A percentile compares a stretch with the other conserved stretches of the same genome.
These are phyloP conservation scores for Eimeria maxima DNA, from an alignment of 169 alveolate species.

Conservation along the genomic window DNA sequence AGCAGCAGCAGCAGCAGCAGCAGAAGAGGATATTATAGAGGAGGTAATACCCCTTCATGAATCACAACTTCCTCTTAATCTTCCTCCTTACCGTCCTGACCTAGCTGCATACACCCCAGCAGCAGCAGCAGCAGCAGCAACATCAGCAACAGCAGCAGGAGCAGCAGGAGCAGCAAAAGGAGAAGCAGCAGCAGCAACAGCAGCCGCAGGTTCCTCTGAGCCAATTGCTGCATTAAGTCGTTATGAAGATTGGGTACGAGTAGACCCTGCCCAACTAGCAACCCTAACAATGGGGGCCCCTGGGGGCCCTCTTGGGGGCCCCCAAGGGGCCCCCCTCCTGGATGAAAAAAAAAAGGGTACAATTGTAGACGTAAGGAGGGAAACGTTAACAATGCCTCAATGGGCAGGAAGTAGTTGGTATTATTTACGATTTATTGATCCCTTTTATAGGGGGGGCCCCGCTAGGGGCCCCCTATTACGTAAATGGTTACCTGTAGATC, in stretches of 20 bases:
- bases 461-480: constrained; percentile 74
- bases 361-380: too few relatives aligned
- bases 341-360: too few relatives aligned
- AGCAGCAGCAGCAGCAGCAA: constrained; percentile 30
- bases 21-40: constrained; percentile 40
- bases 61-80: not conserved
- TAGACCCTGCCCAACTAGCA: not conserved
- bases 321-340: not conserved
- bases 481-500: constrained; percentile 96
- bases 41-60: not conserved
- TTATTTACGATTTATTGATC: constrained; percentile 93
- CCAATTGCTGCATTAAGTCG: constrained; percentile 25
- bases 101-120: not conserved
- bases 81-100: constrained; percentile 48
- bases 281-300: not conserved
- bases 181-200: too few relatives aligned
- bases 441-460: constrained; percentile 84
- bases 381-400: constrained; percentile 95
- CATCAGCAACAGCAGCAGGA: not conserved
- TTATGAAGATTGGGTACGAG: not conserved
- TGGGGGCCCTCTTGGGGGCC: too few relatives aligned
- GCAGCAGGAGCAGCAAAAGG: too few relatives aligned
- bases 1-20: constrained; percentile 76
- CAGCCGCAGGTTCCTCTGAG: not conserved
- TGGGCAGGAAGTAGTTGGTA: constrained; percentile 98